Evolutionary conservation across 1,284 basidiomycete species (phyloP), one percentile per base, ranked within the genome.

Genomic region (Hemileccinum hortonii): DNA sequence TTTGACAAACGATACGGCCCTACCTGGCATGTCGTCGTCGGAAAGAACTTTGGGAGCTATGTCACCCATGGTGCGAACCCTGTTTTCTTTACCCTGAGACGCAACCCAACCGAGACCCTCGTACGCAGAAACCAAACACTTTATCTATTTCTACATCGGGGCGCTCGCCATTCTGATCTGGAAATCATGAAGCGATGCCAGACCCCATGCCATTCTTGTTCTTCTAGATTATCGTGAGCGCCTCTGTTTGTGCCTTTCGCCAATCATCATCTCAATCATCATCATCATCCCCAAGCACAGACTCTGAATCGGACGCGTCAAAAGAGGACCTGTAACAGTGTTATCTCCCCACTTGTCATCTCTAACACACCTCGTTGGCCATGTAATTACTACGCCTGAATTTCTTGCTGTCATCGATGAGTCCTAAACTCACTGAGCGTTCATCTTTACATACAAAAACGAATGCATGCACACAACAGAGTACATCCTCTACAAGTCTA

Each of bases 11-110:
- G 87, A 71, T 88, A 92, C 64, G 92, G 91, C 24, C 83, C 94
- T 47, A 98, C 96, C 59, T 98, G 96, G 96, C 95, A 98, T 71
- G 92, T 92, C 68, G 93, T 99, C 58, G 95, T 98, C 32, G 95
- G 95, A 54, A 97, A 96, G 80, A 94, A 95, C 77, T 95, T 94
- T 83, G 94, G 94, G 44, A 94, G 91, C 74, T 98, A 95, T 69
- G 95, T 98, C 44, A 98, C 94, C 30, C 95, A 98, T 67, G 94
- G 94, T 97, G 10, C 33, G 33, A 11, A 12, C 47, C 22, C 14
- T 38, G 10, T 9, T 7, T 30, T 3, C 33, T 43, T 40, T 2
- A 15, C 8, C 29, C 21, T 30, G 2, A 29, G 19, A 40, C n/a
- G n/a, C n/a, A n/a, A n/a, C n/a, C 48, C 33, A 50, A 36, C 57